A percentile compares a stretch with the other conserved stretches of the same genome.
Evolutionary conservation across 768 basidiomycete species (phyloP).

Genomic region (Trametopsis cervina): DNA sequence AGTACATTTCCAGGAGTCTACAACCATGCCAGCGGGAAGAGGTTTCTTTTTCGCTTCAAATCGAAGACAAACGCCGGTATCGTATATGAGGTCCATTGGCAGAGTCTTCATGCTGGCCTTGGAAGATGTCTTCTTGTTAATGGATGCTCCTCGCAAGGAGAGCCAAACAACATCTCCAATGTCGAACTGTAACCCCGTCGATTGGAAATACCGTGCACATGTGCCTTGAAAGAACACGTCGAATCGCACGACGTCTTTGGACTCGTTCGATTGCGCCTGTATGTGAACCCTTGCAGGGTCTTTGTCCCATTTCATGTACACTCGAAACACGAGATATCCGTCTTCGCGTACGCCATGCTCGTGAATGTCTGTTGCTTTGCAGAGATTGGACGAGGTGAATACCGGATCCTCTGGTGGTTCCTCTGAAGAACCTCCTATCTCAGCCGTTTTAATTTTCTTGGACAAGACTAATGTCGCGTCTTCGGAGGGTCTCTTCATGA

Average conservation of each 20-base stretch:
- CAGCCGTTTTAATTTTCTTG: not conserved
- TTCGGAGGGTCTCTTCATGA: not conserved
- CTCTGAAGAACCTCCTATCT: too few species aligned
- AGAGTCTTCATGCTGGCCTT: conserved; percentile 26
- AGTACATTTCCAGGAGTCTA: conserved; percentile 40
- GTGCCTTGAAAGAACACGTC: conserved; percentile 32
- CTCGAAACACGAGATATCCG: conserved; percentile 34
- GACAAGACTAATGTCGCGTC: not conserved
- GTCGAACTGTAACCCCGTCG: conserved; percentile 29
- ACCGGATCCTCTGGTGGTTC: not conserved
- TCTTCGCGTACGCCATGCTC: conserved; percentile 23
- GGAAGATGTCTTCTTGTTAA: conserved; percentile 24
- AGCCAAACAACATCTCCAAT: conserved; percentile 38
- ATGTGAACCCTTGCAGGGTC: conserved; percentile 12
- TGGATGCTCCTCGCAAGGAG: conserved; percentile 36
- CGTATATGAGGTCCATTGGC: conserved; percentile 36
- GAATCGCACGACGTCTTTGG: conserved; percentile 21
- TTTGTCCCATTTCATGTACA: conserved; percentile 40
- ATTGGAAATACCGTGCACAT: conserved; percentile 24
- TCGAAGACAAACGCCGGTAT: conserved; percentile 35
- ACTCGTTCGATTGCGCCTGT: conserved; percentile 19
- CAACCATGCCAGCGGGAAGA: conserved; percentile 19
- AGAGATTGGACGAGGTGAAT: not conserved
- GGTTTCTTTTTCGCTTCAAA: conserved; percentile 23
- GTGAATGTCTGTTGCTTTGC: conserved; percentile 24